Conservation (phyloP, 2,329 filamentous ascomycete genomes). For the Simplicillium aogashimaense region DNA sequence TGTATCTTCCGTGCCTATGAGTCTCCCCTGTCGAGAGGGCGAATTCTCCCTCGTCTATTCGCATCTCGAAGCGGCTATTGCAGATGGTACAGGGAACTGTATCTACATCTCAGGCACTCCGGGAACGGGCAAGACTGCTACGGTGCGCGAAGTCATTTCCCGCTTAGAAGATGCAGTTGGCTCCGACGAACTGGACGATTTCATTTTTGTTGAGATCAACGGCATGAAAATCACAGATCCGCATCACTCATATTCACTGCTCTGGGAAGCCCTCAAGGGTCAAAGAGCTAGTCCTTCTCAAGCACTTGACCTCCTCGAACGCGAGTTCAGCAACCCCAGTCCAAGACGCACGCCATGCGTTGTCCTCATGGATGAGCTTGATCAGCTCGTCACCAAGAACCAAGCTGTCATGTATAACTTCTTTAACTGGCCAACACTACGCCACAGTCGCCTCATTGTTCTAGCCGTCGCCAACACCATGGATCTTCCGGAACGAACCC, state of each 20-base stretch:
- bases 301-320: conserved; percentile 80
- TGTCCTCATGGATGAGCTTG: conserved; percentile 95
- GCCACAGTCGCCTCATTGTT: conserved; percentile 88
- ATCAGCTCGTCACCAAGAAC: conserved; percentile 95
- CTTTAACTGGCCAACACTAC: conserved; percentile 94
- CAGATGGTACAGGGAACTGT: conserved; percentile 85
- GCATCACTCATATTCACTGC: conserved; percentile 85
- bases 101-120: conserved; percentile 99
- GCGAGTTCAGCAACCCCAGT: conserved; percentile 85
- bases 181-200: conserved; percentile 90
- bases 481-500: conserved; percentile 90
- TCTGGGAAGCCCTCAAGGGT: conserved; percentile 93
- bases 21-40: conserved; percentile 80
- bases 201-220: conserved; percentile 99
- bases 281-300: conserved; percentile 88
- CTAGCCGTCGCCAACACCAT: conserved; percentile 98
- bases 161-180: conserved; percentile 80
- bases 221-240: conserved; percentile 99
- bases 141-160: conserved; percentile 87
- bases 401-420: conserved; percentile 99
- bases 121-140: conserved; percentile 94
- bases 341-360: conserved; percentile 90
- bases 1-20: conserved; percentile 83
- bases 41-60: conserved; percentile 91
- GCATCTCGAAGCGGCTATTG: conserved; percentile 88